phyloP scores from a whole-genome alignment of 257 asterid genomes.

The Salvia miltiorrhiza region DNA sequence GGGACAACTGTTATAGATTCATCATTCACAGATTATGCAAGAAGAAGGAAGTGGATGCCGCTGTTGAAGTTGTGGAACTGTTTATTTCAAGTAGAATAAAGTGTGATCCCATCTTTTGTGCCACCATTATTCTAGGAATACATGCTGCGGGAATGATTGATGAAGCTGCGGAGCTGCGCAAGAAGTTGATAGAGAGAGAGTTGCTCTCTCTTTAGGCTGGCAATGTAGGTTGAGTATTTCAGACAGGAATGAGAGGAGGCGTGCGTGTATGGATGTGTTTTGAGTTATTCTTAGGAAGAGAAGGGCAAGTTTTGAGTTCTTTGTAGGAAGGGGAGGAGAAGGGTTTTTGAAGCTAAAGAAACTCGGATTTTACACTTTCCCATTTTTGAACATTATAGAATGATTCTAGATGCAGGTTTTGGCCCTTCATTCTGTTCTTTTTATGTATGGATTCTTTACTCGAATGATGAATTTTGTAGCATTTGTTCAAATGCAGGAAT shows the following conservation, averaged over 20 bases:
- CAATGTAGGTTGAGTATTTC: background rate
- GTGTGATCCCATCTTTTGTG: constrained; percentile 30
- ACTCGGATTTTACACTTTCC: background rate
- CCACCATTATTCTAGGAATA: constrained; percentile 48
- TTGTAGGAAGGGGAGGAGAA: background rate
- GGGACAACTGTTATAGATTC: constrained; percentile 75
- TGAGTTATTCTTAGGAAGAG: background rate
- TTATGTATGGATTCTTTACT: background rate
- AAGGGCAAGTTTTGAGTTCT: background rate
- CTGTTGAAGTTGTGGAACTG: constrained; percentile 53
- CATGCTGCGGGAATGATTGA: constrained; percentile 64
- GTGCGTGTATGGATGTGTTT: background rate
- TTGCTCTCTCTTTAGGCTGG: constrained; percentile 18
- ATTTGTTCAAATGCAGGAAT: background rate
- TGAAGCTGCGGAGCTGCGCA: constrained; percentile 54
- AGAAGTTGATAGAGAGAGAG: constrained; percentile 49
- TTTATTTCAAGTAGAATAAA: constrained; percentile 40
- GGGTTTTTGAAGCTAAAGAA: background rate
- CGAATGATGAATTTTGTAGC: background rate
- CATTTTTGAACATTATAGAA: background rate
- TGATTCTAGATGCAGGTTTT: background rate
- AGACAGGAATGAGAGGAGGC: background rate
- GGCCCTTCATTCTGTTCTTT: background rate
- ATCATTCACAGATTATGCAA: constrained; percentile 61
- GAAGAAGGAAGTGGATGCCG: constrained; percentile 52